Percentiles rank a stretch among this genome's conserved stretches.
Conservation (phyloP, 495 filamentous ascomycete genomes). For the Penicillium goetzii region DNA sequence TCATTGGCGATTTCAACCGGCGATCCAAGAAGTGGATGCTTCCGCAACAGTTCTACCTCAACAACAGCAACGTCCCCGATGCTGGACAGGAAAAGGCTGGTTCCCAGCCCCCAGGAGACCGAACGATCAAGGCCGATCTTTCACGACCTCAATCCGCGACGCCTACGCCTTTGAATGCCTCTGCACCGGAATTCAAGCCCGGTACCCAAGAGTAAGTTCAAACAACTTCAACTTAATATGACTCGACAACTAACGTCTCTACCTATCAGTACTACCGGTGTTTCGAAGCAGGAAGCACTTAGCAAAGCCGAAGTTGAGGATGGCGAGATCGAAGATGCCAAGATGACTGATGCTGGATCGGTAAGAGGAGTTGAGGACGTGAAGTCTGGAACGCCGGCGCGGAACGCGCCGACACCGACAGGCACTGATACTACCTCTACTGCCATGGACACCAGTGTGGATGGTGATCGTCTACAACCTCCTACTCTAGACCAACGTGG, state of each 20-base stretch:
- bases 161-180: conserved; percentile 49
- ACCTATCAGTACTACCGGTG: conserved; percentile 35
- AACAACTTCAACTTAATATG: neutral
- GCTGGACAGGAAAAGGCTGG: conserved; percentile 35
- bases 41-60: conserved; percentile 71
- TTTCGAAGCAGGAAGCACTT: conserved; percentile 31
- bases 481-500: conserved; percentile 20
- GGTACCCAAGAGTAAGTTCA: conserved; percentile 46
- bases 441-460: conserved; percentile 23
- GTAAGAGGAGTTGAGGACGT: conserved; percentile 19
- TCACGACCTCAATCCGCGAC: conserved; percentile 42
- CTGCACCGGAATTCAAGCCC: conserved; percentile 54
- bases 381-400: conserved; percentile 14
- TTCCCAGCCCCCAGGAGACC: conserved; percentile 25
- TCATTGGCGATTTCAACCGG: conserved; percentile 80
- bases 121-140: conserved; percentile 42
- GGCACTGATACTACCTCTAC: conserved; percentile 19
- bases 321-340: conserved; percentile 76
- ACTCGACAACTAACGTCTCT: conserved; percentile 21
- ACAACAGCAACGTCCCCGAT: conserved; percentile 28
- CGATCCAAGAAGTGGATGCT: conserved; percentile 82
- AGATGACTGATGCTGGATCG: conserved; percentile 44
- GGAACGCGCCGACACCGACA: conserved; percentile 8
- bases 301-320: conserved; percentile 68
- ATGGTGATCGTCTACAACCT: conserved; percentile 22